Conservation (phyloP, 495 filamentous ascomycete genomes). For the Aspergillus egyptiacus region DNA sequence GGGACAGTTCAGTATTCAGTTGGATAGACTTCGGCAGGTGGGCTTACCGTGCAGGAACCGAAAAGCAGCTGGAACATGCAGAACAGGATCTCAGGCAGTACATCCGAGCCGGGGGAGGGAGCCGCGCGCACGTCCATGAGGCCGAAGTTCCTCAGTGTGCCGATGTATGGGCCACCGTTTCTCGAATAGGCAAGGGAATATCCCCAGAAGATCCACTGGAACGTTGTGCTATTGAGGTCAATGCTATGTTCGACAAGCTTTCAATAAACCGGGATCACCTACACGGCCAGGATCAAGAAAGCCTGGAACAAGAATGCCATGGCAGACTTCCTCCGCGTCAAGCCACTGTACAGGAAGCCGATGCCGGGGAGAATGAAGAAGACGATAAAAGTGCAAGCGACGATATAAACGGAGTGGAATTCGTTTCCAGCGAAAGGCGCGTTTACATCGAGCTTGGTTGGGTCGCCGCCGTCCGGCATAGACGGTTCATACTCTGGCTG, state of each 20-base stretch:
- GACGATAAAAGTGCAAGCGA: slow-evolving; percentile 48
- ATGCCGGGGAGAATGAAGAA: slow-evolving; percentile 58
- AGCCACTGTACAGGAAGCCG: slow-evolving; percentile 52
- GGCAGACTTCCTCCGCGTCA: slow-evolving; percentile 53
- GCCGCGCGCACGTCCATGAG: slow-evolving; percentile 46
- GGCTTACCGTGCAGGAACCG: slow-evolving; percentile 49
- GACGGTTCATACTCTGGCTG: slow-evolving; percentile 40
- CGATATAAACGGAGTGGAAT: slow-evolving; percentile 48
- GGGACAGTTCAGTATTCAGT: slow-evolving; percentile 2
- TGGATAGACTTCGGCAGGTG: background rate
- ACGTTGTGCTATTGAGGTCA: slow-evolving; percentile 29
- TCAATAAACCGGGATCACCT: slow-evolving; percentile 7
- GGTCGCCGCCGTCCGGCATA: slow-evolving; percentile 41
- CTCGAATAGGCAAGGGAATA: slow-evolving; percentile 50
- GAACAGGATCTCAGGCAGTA: slow-evolving; percentile 52
- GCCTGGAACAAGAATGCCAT: slow-evolving; percentile 53
- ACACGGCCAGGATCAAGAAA: slow-evolving; percentile 46
- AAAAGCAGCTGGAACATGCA: slow-evolving; percentile 55
- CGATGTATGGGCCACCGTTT: slow-evolving; percentile 49
- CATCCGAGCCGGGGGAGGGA: slow-evolving; percentile 42
- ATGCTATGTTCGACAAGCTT: background rate
- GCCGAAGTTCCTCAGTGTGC: slow-evolving; percentile 49
- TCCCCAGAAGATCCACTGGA: slow-evolving; percentile 57
- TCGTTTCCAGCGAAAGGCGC: slow-evolving; percentile 44
- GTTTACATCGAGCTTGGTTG: slow-evolving; percentile 44